phyloP scores from a whole-genome alignment of 306 rosid species.

The Astragalus glycyphyllos region DNA sequence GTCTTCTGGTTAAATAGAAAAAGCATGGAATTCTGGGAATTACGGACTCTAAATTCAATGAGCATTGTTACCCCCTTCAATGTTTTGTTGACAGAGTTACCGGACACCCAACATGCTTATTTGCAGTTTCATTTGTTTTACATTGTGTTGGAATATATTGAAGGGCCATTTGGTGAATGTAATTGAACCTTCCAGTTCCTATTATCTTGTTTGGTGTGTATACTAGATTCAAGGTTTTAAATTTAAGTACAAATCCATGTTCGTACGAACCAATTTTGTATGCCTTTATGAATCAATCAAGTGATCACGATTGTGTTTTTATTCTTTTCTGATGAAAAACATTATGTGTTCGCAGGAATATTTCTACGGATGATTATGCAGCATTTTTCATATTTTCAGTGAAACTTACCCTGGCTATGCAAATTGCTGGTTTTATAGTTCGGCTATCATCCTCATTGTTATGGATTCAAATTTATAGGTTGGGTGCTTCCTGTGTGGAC shows the following conservation, averaged over 20 bases:
- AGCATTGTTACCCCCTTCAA: neutral
- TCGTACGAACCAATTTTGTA: neutral
- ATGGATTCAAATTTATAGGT: slow-evolving; percentile 97
- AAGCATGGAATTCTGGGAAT: neutral
- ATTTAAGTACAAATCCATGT: neutral
- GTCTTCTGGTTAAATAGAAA: neutral
- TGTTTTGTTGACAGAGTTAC: neutral
- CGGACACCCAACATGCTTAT: neutral
- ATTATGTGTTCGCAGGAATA: slow-evolving; percentile 67
- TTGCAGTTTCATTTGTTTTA: neutral
- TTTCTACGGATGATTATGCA: slow-evolving; percentile 58
- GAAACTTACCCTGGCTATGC: slow-evolving; percentile 85
- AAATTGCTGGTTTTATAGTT: slow-evolving; percentile 71
- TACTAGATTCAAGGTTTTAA: neutral
- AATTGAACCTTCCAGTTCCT: neutral
- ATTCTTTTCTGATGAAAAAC: slow-evolving; percentile 39
- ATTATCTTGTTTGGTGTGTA: slow-evolving; percentile 15
- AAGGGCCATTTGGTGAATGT: slow-evolving; percentile 3
- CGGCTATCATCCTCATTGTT: slow-evolving; percentile 79
- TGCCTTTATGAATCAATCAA: slow-evolving; percentile 24
- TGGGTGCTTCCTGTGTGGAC: slow-evolving; percentile 77
- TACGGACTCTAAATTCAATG: neutral
- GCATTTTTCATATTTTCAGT: slow-evolving; percentile 68
- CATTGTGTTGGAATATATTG: neutral
- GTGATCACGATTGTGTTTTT: slow-evolving; percentile 34